These are phyloP conservation scores for Trichomonas vaginalis DNA, from an alignment of 208 protist genomes.

Conservation along the genomic window DNA sequence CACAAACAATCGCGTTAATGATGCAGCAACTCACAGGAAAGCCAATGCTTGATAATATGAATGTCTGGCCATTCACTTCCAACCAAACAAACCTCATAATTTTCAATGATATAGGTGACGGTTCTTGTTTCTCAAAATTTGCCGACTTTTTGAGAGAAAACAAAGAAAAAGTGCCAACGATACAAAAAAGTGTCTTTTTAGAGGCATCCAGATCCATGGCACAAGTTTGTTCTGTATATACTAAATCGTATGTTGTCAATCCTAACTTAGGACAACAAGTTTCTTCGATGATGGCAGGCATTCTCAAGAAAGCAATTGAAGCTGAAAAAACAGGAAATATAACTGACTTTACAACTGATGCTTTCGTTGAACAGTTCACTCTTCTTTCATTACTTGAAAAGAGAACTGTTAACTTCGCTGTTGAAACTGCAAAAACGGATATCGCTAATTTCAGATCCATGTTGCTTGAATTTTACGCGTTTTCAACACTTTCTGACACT, in stretches of 20 bases:
- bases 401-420: not conserved
- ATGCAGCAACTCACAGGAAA: not conserved
- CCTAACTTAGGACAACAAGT: not conserved
- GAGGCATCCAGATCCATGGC: not conserved
- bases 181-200: not conserved
- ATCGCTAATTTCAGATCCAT: not conserved
- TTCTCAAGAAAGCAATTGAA: not conserved
- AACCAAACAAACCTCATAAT: not conserved
- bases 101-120: not conserved
- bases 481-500: not conserved
- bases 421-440: not conserved
- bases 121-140: not conserved
- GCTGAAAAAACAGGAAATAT: not conserved
- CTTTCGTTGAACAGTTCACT: not conserved
- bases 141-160: not conserved
- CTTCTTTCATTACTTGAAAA: not conserved
- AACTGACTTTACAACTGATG: not conserved
- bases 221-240: not conserved
- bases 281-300: not conserved
- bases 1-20: not conserved
- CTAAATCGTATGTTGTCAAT: not conserved
- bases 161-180: not conserved
- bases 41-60: not conserved
- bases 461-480: not conserved
- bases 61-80: not conserved